Evolutionary conservation across 116 monocot genomes (phyloP).

Genomic region (Thalassia testudinum): DNA sequence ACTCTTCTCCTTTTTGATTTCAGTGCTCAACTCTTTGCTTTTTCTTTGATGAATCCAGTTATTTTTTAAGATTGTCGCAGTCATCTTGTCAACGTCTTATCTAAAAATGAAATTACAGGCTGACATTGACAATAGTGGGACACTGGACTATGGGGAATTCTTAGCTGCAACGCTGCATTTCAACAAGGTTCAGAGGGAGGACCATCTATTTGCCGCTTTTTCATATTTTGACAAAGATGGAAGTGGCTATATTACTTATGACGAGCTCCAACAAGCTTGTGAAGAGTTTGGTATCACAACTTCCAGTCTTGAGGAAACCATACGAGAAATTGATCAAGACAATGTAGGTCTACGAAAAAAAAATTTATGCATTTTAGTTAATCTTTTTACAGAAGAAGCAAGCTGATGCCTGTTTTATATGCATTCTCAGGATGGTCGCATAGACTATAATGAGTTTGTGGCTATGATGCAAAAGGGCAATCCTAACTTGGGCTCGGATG

Average conservation of each 20-base stretch:
- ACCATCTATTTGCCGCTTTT: conserved; percentile 61
- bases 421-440: conserved; percentile 60
- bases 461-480: conserved; percentile 82
- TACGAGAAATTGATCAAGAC: conserved; percentile 60
- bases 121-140: conserved; percentile 72
- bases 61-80: too few species aligned
- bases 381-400: background rate
- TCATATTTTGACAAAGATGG: conserved; percentile 77
- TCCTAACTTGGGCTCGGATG: conserved; percentile 30
- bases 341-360: conserved; percentile 25
- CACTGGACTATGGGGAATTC: conserved; percentile 71
- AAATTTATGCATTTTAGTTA: background rate
- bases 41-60: too few species aligned
- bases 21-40: too few species aligned
- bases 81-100: too few species aligned
- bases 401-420: conserved; percentile 1
- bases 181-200: conserved; percentile 63
- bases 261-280: conserved; percentile 66
- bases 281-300: conserved; percentile 63
- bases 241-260: conserved; percentile 66
- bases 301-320: conserved; percentile 37
- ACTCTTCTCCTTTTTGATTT: too few species aligned
- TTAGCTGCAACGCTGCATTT: conserved; percentile 67
- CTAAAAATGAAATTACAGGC: conserved; percentile 30
- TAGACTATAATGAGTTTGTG: conserved; percentile 84